A percentile compares a stretch with the other conserved stretches of the same genome.
Conservation (phyloP, 495 filamentous ascomycete species). For the Penicillium arizonense region DNA sequence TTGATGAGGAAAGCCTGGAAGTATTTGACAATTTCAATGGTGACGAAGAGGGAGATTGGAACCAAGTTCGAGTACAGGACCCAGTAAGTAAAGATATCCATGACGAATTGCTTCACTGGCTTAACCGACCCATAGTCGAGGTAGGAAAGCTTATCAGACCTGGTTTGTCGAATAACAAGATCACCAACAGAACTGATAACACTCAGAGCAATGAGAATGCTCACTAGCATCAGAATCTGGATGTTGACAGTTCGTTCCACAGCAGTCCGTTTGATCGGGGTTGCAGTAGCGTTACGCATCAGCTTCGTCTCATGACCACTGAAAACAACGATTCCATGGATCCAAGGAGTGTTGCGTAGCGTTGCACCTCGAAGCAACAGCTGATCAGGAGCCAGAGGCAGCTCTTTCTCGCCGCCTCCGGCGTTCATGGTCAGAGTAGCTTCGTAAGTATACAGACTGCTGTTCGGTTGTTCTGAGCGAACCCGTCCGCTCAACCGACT, state of each 20-base stretch:
- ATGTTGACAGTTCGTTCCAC: conserved; percentile 92
- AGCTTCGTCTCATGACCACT: conserved; percentile 98
- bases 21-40: conserved; percentile 96
- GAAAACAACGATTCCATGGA: conserved; percentile 95
- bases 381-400: conserved; percentile 77
- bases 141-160: conserved; percentile 61
- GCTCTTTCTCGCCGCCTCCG: conserved; percentile 94
- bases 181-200: conserved; percentile 90
- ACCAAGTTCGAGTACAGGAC: conserved; percentile 97
- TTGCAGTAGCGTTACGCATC: conserved; percentile 97
- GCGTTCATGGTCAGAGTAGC: conserved; percentile 90
- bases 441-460: conserved; percentile 97
- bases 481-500: conserved; percentile 83
- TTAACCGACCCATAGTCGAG: conserved; percentile 61
- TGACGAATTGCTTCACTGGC: conserved; percentile 78
- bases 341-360: conserved; percentile 94
- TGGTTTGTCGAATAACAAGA: conserved; percentile 68
- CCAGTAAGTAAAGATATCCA: conserved; percentile 97
- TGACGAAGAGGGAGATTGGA: conserved; percentile 97
- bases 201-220: conserved; percentile 79
- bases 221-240: conserved; percentile 86
- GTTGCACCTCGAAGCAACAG: conserved; percentile 91
- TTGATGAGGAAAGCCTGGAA: conserved; percentile 97
- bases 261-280: conserved; percentile 95
- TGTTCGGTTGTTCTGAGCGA: conserved; percentile 96